Evolutionary conservation across 228 moss, liverwort and hornwort genomes (phyloP), one percentile per base, ranked within the genome.

Genomic region (Sphagnum magellanicum): DNA sequence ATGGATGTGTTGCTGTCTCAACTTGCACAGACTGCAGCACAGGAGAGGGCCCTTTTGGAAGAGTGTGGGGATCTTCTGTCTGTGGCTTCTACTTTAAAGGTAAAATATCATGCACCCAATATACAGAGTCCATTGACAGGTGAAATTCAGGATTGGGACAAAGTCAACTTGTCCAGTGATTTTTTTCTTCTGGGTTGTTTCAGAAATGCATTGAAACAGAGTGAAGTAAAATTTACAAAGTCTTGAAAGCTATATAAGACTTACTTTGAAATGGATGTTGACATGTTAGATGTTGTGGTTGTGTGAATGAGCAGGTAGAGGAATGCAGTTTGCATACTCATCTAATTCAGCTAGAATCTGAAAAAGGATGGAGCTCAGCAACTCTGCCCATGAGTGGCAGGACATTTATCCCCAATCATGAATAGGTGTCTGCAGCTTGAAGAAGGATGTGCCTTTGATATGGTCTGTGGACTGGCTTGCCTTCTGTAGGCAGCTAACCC

Each of bases 21-120:
- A 74, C 79, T 98, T 69, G 97, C 97, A 55, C 90, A 93, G 79
- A 93, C 90, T 47, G 90, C 93, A 12, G 93, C 88, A 15, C 91
- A 90, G 74, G 97, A 98, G 73, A 90, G 93, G 73, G 90, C 90
- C 50, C 74, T 98, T 70, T 79, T 98, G 68, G 91, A 87, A 69
- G 97, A 92, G 63, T 98, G 97, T 68, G 91, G 97, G 65, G 90
- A 93, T 66, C 78, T 93, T 46, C 66, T 98, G 71, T 87, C 90
- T 50, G 84, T 80, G 5, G 90, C 93, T 52, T 87, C 91, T 67
- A 78, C 97, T 65, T 81, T 98, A 74, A 93, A 98, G 97, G 97
- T 97, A 79, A 63, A 16, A 8, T 17, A 5, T 32, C 52, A 57
- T 17, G 17, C 17, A 17, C 17, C 0, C 17, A 0, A 17, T 17